Base-by-base conservation (phyloP, 768 basidiomycete species). In the Austroboletus eburneus region DNA sequence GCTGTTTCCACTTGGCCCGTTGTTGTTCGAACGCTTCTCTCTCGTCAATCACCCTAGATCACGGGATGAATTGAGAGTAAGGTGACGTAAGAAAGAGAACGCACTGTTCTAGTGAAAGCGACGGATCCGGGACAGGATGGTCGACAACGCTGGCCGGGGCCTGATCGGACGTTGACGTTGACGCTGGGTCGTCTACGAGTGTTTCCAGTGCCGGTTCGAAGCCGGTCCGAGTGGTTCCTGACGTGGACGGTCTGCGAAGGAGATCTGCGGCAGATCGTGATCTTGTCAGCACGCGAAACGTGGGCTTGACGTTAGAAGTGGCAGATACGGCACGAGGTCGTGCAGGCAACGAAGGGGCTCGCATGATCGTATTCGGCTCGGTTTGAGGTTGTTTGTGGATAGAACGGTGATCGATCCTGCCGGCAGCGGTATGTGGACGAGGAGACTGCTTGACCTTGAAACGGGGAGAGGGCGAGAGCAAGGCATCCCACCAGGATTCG, bases 401-500 rank as follows among this genome's bases (percentile, higher is more conserved):
- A 1, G 81, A 78, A 49, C 76, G 79, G 43, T 78, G 69, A 20
- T 75, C 70, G 24, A 71, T 57, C 12, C 52, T 56, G 38, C 49
- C 69, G 23, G 54, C 53, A 8, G 48, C 49, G 2, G 45, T 37
- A 44, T 39, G 30, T 42, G 46, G 35, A 46, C 48, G 49, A 48
- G 59, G 46, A 18, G 57, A 53, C 20, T 72, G 70, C 52, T 74
- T 76, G 48, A 80, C 47, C 58, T 76, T 79, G 55, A 91, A 76
- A 42, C 86, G 73, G 12, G 88, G 88, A 1, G 85, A 77, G 3
- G 88, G 88, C 46, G 89, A 83, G 21, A 90, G 63, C 9, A 90
- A 57, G 1, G 86, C 87, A 52, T 90, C 86, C 64, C 87, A 91
- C 85, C 87, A 88, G 16, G 83, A 81, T 66, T 89, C 85, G 0